A percentile compares a stretch with the other conserved stretches of the same genome.
Conservation (phyloP, 345 rosid genomes). For the Crucihimalaya himalaica region DNA sequence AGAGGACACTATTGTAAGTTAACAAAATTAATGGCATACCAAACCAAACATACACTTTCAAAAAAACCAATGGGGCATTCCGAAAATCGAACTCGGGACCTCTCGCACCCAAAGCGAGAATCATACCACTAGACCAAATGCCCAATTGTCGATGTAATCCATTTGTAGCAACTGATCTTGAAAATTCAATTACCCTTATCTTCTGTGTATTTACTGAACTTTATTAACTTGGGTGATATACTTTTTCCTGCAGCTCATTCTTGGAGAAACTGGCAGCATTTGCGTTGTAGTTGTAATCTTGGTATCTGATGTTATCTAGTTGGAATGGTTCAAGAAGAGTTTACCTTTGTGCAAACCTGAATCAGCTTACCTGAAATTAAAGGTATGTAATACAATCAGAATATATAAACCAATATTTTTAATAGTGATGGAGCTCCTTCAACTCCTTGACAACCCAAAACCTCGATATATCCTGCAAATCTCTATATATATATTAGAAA, state of each 20-base stretch:
- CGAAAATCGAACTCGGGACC: constrained; percentile 41
- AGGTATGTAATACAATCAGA: constrained; percentile 8
- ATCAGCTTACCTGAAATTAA: neutral
- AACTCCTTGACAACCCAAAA: neutral
- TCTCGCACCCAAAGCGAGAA: constrained; percentile 43
- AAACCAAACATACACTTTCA: neutral
- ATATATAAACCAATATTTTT: neutral
- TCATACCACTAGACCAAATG: constrained; percentile 41
- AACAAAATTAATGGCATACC: constrained; percentile 1
- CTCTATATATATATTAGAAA: too few relatives aligned
- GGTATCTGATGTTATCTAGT: neutral
- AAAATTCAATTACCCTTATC: neutral
- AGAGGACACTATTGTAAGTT: neutral
- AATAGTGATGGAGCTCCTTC: neutral
- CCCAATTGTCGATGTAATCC: constrained; percentile 5
- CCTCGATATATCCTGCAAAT: neutral
- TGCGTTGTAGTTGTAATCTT: neutral
- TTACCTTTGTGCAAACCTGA: neutral
- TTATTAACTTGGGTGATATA: neutral
- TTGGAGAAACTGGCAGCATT: neutral
- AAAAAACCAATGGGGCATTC: constrained; percentile 28
- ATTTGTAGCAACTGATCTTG: constrained; percentile 3
- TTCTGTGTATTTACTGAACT: neutral
- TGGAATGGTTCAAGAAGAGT: neutral
- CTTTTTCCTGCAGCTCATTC: neutral